Evolutionary conservation across 139 green algal genomes (phyloP).

Genomic region (Edaphochlamys debaryana): DNA sequence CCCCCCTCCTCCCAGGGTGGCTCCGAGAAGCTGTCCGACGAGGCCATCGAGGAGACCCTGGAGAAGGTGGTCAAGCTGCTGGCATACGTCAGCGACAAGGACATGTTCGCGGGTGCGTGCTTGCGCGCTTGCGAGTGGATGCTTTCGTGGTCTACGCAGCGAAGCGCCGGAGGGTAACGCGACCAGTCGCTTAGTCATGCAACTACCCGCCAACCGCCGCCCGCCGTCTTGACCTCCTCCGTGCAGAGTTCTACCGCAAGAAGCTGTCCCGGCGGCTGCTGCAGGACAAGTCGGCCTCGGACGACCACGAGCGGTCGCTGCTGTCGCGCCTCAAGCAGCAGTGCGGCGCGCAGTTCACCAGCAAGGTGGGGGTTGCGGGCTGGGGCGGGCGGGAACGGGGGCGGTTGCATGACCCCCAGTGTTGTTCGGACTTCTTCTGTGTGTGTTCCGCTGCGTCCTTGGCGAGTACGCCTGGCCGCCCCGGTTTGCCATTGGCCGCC

Average conservation of each 20-base stretch:
- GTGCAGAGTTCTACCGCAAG: slow-evolving; percentile 98
- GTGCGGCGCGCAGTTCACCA: slow-evolving; percentile 96
- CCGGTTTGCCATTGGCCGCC: too few relatives aligned
- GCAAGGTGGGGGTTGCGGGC: slow-evolving; percentile 81
- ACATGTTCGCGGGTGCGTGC: slow-evolving; percentile 41
- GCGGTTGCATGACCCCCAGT: too few relatives aligned
- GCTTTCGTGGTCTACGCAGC: not conserved
- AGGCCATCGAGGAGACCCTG: slow-evolving; percentile 93
- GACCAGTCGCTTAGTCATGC: too few relatives aligned
- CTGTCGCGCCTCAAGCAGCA: slow-evolving; percentile 98
- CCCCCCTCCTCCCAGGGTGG: slow-evolving; percentile 61
- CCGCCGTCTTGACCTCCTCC: too few relatives aligned
- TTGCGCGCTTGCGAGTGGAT: not conserved
- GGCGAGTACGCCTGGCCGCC: too few relatives aligned
- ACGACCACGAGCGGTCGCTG: slow-evolving; percentile 96
- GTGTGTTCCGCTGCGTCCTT: too few relatives aligned
- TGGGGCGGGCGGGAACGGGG: not conserved
- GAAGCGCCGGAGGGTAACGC: too few relatives aligned
- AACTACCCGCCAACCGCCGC: too few relatives aligned
- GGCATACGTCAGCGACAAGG: slow-evolving; percentile 92
- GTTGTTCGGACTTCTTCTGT: too few relatives aligned
- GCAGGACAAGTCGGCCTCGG: slow-evolving; percentile 82
- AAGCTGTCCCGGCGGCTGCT: slow-evolving; percentile 88
- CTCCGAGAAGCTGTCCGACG: slow-evolving; percentile 94
- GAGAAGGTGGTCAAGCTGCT: slow-evolving; percentile 99